Evolutionary conservation across 768 basidiomycete genomes (phyloP), one percentile per base, ranked within the genome.

Genomic region (Lactifluus echinatus): DNA sequence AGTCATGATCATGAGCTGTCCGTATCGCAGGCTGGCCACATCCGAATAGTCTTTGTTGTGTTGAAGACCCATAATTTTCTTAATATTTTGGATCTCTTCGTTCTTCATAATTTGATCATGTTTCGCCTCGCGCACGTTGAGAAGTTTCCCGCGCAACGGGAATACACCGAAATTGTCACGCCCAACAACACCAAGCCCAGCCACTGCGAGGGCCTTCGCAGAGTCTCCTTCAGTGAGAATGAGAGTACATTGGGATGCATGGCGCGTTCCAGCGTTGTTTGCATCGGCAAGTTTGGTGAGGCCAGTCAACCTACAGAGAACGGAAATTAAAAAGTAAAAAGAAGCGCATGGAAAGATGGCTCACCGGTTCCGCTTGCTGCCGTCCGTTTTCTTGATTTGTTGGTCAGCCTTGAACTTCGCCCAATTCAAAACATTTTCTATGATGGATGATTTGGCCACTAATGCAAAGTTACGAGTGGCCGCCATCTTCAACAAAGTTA

Each of bases 191-290:
- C 84, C 82, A 33, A 99, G 81, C 48, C 96, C 96, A 46, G 94
- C 93, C 26, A 98, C 85, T 10, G 96, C 96, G 37, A 99, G 78
- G 6, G 93, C 85, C 70, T 97, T 97, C 76, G 96, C 96, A 23
- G 96, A 98, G 73, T 98, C 95, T 77, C 96, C 96, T 80, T 99
- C 96, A 0, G 96, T 98, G 4, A 99, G 75, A 57, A 99, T 99
- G 53, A 99, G 81, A 1, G 96, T 98, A 66, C 96, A 98, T 44
- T 85, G 77, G 46, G 79, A 78, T 6, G 82, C 93, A 42, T 83
- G 74, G 64, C 76, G 84, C 6, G 90, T 89, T 8, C 96, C 96
- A 1, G 96, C 96, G 65, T 93, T 94, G 75, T 99, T 98, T 45
- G 96, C 96, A 65, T 99, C 96, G 24, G 93, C 83, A 15, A 99